phyloP scores from a whole-genome alignment of 2,329 filamentous ascomycete species.

The Berkeleyomyces basicola region DNA sequence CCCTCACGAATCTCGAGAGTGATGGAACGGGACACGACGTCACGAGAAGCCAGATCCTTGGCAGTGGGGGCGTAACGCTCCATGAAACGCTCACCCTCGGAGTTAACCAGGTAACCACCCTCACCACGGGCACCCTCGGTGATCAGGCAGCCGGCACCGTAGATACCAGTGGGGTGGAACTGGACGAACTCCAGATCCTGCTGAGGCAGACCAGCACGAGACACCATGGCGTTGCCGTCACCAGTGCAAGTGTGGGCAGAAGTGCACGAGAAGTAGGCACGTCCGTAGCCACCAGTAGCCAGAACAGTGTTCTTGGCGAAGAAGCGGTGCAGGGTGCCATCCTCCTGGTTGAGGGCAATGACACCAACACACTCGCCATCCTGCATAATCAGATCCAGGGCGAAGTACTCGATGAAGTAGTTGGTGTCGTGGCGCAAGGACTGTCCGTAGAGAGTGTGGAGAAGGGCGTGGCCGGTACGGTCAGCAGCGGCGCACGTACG shows the following conservation, averaged over 20 bases:
- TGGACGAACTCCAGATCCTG: constrained; percentile 99
- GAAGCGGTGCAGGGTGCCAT: constrained; percentile 94
- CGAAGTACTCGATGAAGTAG: constrained; percentile 99
- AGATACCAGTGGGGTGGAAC: constrained; percentile 98
- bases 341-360: constrained; percentile 95
- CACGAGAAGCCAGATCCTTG: constrained; percentile 91
- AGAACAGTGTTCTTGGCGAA: constrained; percentile 91
- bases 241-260: constrained; percentile 97
- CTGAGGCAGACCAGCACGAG: constrained; percentile 91
- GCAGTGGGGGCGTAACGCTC: constrained; percentile 94
- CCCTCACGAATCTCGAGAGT: constrained; percentile 96
- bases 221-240: constrained; percentile 99
- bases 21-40: constrained; percentile 96
- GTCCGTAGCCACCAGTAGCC: constrained; percentile 92
- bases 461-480: constrained; percentile 88
- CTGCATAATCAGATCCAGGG: constrained; percentile 92
- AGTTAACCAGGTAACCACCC: constrained; percentile 94
- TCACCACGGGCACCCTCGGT: constrained; percentile 96
- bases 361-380: constrained; percentile 93
- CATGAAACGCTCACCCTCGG: constrained; percentile 98
- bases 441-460: constrained; percentile 97
- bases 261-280: constrained; percentile 96
- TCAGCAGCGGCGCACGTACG: constrained; percentile 92
- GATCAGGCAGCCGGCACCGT: constrained; percentile 93
- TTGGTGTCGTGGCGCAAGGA: constrained; percentile 95